Conservation (phyloP, 192 early-diverging fungal genomes). For the Phycomyces nitens region DNA sequence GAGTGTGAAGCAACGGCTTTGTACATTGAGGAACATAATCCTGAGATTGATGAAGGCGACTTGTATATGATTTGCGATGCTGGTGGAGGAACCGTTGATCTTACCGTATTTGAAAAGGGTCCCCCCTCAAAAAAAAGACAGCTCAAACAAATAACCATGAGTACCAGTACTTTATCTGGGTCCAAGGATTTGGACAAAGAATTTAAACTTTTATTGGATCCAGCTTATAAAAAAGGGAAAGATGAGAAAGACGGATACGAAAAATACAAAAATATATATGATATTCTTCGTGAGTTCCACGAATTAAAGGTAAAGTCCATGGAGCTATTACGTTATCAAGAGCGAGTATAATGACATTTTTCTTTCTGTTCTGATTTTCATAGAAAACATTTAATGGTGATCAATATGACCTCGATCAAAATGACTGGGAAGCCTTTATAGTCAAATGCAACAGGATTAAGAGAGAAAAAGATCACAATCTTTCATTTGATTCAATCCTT, state of each 20-base stretch:
- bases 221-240: too few relatives aligned
- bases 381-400: too few relatives aligned
- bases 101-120: constrained; percentile 35
- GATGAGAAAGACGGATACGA: constrained; percentile 34
- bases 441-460: too few relatives aligned
- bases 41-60: constrained; percentile 47
- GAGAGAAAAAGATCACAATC: too few relatives aligned
- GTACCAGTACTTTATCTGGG: constrained; percentile 46
- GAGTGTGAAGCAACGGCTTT: constrained; percentile 52
- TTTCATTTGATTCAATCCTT: too few relatives aligned
- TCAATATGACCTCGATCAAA: too few relatives aligned
- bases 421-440: too few relatives aligned
- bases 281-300: too few relatives aligned
- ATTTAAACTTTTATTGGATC: constrained; percentile 38
- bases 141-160: constrained; percentile 46
- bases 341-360: too few relatives aligned
- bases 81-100: constrained; percentile 49
- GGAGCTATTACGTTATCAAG: too few relatives aligned
- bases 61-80: constrained; percentile 55
- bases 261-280: constrained; percentile 1
- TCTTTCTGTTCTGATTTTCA: too few relatives aligned
- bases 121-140: constrained; percentile 22
- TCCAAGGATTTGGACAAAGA: constrained; percentile 42
- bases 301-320: too few relatives aligned
- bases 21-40: constrained; percentile 46